These are phyloP conservation scores for Mortierella sp. DNA, from an alignment of 371 early-diverging fungal genomes.

Conservation along the genomic window DNA sequence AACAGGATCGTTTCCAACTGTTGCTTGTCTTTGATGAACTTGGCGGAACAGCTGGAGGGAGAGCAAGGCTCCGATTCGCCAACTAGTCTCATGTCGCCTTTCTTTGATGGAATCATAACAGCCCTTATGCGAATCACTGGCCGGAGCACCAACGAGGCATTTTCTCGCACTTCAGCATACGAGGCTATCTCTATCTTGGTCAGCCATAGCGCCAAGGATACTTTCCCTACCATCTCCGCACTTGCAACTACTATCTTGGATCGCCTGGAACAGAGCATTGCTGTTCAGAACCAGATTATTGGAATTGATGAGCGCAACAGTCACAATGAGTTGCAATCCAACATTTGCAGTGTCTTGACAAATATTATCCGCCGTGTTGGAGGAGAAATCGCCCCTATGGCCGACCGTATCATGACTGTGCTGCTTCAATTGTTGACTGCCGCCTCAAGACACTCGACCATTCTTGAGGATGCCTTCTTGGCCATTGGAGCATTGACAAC, in stretches of 20 bases:
- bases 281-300: constrained; percentile 75
- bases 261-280: constrained; percentile 79
- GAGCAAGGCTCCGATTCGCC: constrained; percentile 64
- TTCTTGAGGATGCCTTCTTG: constrained; percentile 94
- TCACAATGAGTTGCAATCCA: constrained; percentile 89
- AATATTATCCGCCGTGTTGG: constrained; percentile 82
- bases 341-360: constrained; percentile 89
- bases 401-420: constrained; percentile 92
- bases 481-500: constrained; percentile 88
- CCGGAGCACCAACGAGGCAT: constrained; percentile 76
- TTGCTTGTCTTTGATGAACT: constrained; percentile 88
- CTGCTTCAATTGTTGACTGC: constrained; percentile 76
- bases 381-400: constrained; percentile 72
- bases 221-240: constrained; percentile 76
- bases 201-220: constrained; percentile 79
- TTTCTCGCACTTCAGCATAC: constrained; percentile 91
- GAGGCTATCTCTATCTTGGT: constrained; percentile 90
- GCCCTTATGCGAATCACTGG: constrained; percentile 85
- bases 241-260: constrained; percentile 81
- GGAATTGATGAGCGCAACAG: constrained; percentile 83
- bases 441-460: constrained; percentile 83
- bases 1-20: constrained; percentile 93
- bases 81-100: constrained; percentile 81
- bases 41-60: constrained; percentile 81
- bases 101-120: constrained; percentile 82